Percentiles rank a stretch among this genome's conserved stretches.
Evolutionary conservation across 163 green algal species (phyloP).

Genomic region (Chlamydomonas reinhardtii): DNA sequence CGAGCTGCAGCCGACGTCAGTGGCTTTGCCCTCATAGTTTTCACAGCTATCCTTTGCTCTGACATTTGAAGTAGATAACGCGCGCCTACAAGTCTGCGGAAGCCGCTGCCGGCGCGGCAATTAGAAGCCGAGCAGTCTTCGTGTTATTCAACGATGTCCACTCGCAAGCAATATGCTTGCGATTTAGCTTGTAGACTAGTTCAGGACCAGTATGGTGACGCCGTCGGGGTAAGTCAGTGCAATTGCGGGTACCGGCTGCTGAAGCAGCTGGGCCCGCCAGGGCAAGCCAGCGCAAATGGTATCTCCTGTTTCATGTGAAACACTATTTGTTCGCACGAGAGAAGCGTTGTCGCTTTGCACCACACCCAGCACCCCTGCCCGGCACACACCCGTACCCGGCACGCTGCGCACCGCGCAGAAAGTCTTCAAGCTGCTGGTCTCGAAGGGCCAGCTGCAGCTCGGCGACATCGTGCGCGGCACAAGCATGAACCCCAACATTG

Average conservation of each 20-base stretch:
- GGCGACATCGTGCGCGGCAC: constrained; percentile 58
- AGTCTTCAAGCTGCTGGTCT: constrained; percentile 48
- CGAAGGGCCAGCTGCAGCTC: constrained; percentile 58
- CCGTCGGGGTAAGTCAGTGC: constrained; percentile 47
- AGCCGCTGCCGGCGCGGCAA: constrained; percentile 32
- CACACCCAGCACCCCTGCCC: too few species aligned
- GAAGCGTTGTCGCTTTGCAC: not conserved
- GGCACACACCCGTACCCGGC: too few species aligned
- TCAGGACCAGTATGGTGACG: constrained; percentile 65
- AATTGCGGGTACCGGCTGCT: too few species aligned
- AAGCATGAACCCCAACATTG: constrained; percentile 34
- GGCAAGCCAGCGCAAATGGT: too few species aligned
- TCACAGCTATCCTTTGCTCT: too few species aligned
- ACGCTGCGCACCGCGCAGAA: constrained; percentile 24
- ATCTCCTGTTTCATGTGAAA: too few species aligned
- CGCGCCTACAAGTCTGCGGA: not conserved
- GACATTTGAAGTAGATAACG: too few species aligned
- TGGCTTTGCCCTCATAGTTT: too few species aligned
- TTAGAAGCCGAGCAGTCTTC: constrained; percentile 9
- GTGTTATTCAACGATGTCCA: constrained; percentile 13
- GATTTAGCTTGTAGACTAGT: constrained; percentile 68
- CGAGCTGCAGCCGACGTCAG: too few species aligned
- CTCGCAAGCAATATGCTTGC: constrained; percentile 35
- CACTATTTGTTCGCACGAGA: too few species aligned
- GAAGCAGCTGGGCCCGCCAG: too few species aligned